phyloP scores from a whole-genome alignment of 2,329 filamentous ascomycete species.

The Akanthomyces uredinophilus region DNA sequence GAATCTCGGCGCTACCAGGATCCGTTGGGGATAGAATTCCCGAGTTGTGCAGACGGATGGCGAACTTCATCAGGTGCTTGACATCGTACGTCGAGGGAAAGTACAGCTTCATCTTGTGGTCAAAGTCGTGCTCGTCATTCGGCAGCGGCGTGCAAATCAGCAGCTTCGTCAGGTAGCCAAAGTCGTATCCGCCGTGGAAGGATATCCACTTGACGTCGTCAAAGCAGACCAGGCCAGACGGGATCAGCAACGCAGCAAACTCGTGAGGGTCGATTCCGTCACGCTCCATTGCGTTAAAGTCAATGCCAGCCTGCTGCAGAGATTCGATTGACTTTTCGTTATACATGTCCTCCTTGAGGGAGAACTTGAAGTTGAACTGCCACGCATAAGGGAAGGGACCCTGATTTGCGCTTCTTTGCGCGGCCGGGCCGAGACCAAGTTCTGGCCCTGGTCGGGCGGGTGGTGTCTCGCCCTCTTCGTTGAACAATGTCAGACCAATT shows the following conservation, averaged over 20 bases:
- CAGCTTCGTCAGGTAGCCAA: slow-evolving; percentile 93
- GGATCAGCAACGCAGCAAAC: slow-evolving; percentile 85
- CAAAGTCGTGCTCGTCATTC: slow-evolving; percentile 84
- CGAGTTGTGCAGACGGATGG: slow-evolving; percentile 63
- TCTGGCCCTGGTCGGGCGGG: slow-evolving; percentile 59
- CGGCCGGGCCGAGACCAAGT: slow-evolving; percentile 30
- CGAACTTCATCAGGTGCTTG: slow-evolving; percentile 93
- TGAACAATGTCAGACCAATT: slow-evolving; percentile 90
- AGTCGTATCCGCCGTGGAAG: slow-evolving; percentile 97
- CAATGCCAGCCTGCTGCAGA: slow-evolving; percentile 84
- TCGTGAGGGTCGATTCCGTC: slow-evolving; percentile 87
- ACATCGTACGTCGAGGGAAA: slow-evolving; percentile 94
- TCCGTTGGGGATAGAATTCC: slow-evolving; percentile 60
- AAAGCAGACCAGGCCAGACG: slow-evolving; percentile 82
- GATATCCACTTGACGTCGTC: slow-evolving; percentile 93
- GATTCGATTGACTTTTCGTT: slow-evolving; percentile 92
- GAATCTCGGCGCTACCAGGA: slow-evolving; percentile 62
- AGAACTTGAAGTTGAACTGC: slow-evolving; percentile 99
- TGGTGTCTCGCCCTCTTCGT: slow-evolving; percentile 80
- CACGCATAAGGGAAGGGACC: slow-evolving; percentile 77
- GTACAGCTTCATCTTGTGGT: slow-evolving; percentile 82
- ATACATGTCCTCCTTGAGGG: slow-evolving; percentile 93
- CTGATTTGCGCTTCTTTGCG: slow-evolving; percentile 36
- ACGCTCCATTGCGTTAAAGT: slow-evolving; percentile 77
- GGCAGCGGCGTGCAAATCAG: slow-evolving; percentile 79